Evolutionary conservation across 192 early-diverging fungal genomes (phyloP).

Genomic region (Rhizoclosmatium sp.): DNA sequence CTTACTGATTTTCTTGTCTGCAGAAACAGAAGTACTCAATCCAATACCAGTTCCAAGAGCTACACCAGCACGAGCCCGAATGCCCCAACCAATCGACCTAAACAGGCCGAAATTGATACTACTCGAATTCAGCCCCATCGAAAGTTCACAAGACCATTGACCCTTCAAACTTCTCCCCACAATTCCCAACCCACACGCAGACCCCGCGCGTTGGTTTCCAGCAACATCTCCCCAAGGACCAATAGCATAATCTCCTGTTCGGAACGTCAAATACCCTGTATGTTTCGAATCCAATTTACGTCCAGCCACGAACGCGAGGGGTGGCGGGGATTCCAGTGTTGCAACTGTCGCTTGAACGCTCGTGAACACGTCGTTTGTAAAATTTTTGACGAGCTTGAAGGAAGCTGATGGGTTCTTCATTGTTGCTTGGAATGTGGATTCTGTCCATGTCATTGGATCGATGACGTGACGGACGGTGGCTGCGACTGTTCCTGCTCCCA

Average conservation of each 20-base stretch:
- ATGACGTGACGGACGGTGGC: slow-evolving; percentile 82
- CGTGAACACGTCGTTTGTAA: slow-evolving; percentile 65
- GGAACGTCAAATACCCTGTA: slow-evolving; percentile 80
- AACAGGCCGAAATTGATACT: slow-evolving; percentile 45
- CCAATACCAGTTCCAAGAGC: slow-evolving; percentile 49
- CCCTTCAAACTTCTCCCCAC: slow-evolving; percentile 33
- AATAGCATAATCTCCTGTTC: slow-evolving; percentile 77
- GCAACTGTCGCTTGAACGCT: slow-evolving; percentile 65
- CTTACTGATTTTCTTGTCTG: slow-evolving; percentile 51
- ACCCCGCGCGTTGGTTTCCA: neutral
- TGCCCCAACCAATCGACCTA: slow-evolving; percentile 41
- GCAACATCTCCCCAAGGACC: slow-evolving; percentile 67
- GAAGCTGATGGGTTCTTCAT: slow-evolving; percentile 64
- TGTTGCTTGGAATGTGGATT: slow-evolving; percentile 66
- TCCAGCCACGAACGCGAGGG: slow-evolving; percentile 67
- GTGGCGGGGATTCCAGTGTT: slow-evolving; percentile 71
- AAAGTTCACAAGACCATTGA: slow-evolving; percentile 48
- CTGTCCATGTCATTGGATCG: slow-evolving; percentile 72
- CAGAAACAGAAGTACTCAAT: slow-evolving; percentile 42
- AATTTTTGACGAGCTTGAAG: slow-evolving; percentile 68
- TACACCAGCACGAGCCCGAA: slow-evolving; percentile 44
- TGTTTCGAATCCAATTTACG: slow-evolving; percentile 65
- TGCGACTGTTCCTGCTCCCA: slow-evolving; percentile 79
- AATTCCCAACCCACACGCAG: slow-evolving; percentile 51
- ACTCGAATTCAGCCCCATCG: slow-evolving; percentile 47